Evolutionary conservation across 2,329 filamentous ascomycete species (phyloP).

Genomic region (Macrophomina pseudophaseolina): DNA sequence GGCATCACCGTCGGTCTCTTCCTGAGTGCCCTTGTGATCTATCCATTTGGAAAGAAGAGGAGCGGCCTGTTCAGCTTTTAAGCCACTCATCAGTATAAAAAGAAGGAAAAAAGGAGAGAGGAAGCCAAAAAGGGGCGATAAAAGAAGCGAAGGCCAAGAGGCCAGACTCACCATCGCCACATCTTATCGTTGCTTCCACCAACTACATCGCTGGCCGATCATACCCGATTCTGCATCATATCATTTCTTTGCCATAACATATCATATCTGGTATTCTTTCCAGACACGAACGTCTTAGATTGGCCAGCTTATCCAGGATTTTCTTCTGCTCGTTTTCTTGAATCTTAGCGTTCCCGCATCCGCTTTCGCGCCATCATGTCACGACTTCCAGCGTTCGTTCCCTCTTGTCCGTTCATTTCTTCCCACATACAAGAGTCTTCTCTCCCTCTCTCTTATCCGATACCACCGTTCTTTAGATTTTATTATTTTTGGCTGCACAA

Average conservation of each 20-base stretch:
- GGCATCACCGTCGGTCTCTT: constrained; percentile 58
- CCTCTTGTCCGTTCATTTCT: neutral
- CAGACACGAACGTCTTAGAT: neutral
- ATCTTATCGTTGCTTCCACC: neutral
- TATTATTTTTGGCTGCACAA: too few relatives aligned
- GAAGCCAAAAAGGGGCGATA: constrained; percentile 28
- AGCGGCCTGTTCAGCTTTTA: constrained; percentile 50
- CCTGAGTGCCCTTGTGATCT: constrained; percentile 54
- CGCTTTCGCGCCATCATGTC: neutral
- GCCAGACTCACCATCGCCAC: neutral
- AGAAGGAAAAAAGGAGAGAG: neutral
- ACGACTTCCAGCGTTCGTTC: constrained; percentile 13
- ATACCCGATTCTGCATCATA: neutral
- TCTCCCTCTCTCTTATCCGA: neutral
- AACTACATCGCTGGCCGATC: constrained; percentile 12
- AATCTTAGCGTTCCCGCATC: neutral
- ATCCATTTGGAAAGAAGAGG: constrained; percentile 56
- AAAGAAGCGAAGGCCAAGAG: neutral
- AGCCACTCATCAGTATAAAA: neutral
- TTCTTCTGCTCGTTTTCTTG: neutral
- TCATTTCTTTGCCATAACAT: neutral
- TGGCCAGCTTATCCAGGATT: neutral
- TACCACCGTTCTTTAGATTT: constrained; percentile 16
- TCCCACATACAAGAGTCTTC: neutral
- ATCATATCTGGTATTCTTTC: neutral